Percentiles rank a stretch among this genome's conserved stretches.
Evolutionary conservation across 202 grass and related monocot genomes (phyloP).

Genomic region (Dendrocalamus latiflorus): DNA sequence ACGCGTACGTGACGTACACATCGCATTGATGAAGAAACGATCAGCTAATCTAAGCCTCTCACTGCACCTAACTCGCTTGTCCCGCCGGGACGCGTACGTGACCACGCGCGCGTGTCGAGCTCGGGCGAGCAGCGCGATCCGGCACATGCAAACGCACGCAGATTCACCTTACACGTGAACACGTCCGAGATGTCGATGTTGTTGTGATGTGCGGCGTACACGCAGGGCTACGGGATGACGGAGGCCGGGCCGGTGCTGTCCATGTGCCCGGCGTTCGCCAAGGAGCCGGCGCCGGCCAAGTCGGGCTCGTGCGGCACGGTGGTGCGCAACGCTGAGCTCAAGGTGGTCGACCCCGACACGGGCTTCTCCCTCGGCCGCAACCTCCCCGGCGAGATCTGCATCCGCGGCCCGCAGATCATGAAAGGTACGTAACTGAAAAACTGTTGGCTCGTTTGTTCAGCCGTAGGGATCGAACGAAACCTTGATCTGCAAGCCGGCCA

Average conservation of each 20-base stretch:
- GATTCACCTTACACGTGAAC: not conserved
- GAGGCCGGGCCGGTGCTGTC: conserved; percentile 96
- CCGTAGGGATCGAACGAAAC: too few relatives aligned
- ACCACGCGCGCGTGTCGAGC: not conserved
- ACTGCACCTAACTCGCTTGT: not conserved
- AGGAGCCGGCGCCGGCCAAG: conserved; percentile 60
- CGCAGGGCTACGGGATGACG: conserved; percentile 93
- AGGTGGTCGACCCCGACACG: conserved; percentile 83
- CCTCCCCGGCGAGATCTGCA: conserved; percentile 87
- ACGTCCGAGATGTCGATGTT: not conserved
- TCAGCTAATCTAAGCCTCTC: not conserved
- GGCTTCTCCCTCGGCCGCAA: conserved; percentile 66
- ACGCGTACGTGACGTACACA: not conserved
- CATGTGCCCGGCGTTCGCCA: conserved; percentile 89
- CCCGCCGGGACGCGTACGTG: too few relatives aligned
- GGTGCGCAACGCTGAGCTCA: conserved; percentile 85
- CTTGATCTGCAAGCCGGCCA: too few relatives aligned
- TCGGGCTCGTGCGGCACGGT: conserved; percentile 81
- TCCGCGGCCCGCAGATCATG: conserved; percentile 97
- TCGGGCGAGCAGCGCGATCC: too few relatives aligned
- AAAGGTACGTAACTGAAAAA: conserved; percentile 40
- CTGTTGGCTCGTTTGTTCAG: not conserved
- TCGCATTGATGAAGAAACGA: not conserved
- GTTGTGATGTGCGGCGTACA: not conserved
- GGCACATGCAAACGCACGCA: not conserved